These are phyloP conservation scores for Sphaerulina musiva DNA, from an alignment of 2,329 filamentous ascomycete genomes.

Conservation along the genomic window DNA sequence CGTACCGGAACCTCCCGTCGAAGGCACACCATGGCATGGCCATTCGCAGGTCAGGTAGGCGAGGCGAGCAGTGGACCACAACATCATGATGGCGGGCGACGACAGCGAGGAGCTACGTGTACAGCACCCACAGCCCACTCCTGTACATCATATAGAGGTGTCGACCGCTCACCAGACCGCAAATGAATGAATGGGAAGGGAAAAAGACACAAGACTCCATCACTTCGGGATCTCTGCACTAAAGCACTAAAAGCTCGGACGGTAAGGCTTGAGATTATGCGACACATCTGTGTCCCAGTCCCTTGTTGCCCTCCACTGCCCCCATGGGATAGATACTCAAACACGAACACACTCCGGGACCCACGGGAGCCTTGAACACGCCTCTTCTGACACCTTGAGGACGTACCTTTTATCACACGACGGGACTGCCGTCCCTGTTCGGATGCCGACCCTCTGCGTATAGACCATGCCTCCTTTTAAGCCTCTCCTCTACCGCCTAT, in stretches of 20 bases:
- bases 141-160: neutral
- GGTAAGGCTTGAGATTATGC: neutral
- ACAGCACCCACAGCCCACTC: neutral
- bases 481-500: neutral
- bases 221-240: neutral
- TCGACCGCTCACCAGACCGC: neutral
- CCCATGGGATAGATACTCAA: neutral
- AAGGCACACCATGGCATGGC: no score
- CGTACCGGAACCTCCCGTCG: no score
- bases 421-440: neutral
- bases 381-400: neutral
- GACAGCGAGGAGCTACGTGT: no score
- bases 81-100: no score
- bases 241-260: neutral
- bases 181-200: neutral
- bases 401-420: neutral
- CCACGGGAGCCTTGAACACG: neutral
- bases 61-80: no score
- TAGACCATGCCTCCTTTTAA: neutral
- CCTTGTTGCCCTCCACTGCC: no score
- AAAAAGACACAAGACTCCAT: neutral
- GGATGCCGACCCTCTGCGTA: neutral
- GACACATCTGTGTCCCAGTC: no score
- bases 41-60: no score
- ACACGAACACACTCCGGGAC: neutral